Conservation (phyloP, 371 early-diverging fungal genomes). For the Mucor velutinosus region DNA sequence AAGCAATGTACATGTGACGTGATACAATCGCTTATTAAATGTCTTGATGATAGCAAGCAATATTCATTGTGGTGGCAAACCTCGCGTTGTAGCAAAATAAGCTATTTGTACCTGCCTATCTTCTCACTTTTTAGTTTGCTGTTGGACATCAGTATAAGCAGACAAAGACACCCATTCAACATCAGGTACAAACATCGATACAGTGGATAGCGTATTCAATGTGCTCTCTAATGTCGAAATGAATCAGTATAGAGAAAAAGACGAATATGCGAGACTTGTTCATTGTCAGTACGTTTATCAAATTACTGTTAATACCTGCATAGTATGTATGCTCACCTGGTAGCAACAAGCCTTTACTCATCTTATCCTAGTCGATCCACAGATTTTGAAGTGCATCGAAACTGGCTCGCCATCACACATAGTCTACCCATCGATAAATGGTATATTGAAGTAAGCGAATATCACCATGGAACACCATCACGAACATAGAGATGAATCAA, state of each 20-base stretch:
- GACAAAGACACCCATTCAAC: neutral
- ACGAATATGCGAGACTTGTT: slow-evolving; percentile 36
- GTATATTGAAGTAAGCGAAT: slow-evolving; percentile 80
- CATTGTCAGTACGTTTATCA: slow-evolving; percentile 61
- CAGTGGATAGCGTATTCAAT: too few species aligned
- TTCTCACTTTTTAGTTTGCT: neutral
- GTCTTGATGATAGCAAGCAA: neutral
- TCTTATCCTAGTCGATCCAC: slow-evolving; percentile 76
- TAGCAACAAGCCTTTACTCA: neutral
- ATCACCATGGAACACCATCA: neutral
- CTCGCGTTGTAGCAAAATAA: neutral
- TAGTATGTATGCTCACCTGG: slow-evolving; percentile 52
- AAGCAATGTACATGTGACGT: neutral
- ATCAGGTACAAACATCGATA: neutral
- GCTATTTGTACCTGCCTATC: neutral
- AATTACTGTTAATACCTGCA: slow-evolving; percentile 74
- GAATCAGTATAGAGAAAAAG: too few species aligned
- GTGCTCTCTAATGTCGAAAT: too few species aligned
- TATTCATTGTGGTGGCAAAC: neutral
- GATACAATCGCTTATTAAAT: slow-evolving; percentile 1
- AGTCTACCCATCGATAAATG: slow-evolving; percentile 80
- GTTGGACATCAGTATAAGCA: neutral
- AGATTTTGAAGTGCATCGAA: slow-evolving; percentile 98
- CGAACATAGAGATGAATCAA: neutral
- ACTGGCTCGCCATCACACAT: slow-evolving; percentile 96